Conservation (phyloP, 345 rosid genomes). For the Eucalyptus regnans region DNA sequence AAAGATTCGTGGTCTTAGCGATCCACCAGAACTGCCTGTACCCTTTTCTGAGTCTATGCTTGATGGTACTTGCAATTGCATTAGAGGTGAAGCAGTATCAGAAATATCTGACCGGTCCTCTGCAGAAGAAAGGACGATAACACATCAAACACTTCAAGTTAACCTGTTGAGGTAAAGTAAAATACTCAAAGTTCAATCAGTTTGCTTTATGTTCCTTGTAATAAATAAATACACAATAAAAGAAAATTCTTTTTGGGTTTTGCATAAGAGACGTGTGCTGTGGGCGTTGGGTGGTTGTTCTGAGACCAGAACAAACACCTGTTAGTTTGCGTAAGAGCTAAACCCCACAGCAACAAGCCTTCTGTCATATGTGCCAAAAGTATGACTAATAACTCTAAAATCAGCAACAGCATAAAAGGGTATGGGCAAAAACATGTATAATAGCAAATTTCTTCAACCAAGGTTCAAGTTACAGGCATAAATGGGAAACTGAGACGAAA, state of each 20-base stretch:
- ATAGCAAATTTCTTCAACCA: background rate
- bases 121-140: background rate
- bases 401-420: background rate
- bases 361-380: background rate
- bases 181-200: background rate
- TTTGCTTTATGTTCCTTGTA: background rate
- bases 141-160: background rate
- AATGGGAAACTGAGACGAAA: background rate
- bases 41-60: constrained; percentile 4
- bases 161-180: background rate
- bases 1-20: constrained; percentile 76
- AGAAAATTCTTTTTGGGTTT: background rate
- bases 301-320: background rate
- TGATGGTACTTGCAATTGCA: constrained; percentile 9
- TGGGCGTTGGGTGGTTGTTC: background rate
- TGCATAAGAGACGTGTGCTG: background rate
- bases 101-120: background rate
- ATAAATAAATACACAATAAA: background rate
- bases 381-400: background rate
- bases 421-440: background rate
- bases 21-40: constrained; percentile 47
- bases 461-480: background rate
- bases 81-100: constrained; percentile 7
- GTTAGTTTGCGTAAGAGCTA: background rate
- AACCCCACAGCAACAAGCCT: background rate